A percentile compares a stretch with the other conserved stretches of the same genome.
Evolutionary conservation across 441 rosid genomes (phyloP).

Genomic region (Gossypium trilobum): DNA sequence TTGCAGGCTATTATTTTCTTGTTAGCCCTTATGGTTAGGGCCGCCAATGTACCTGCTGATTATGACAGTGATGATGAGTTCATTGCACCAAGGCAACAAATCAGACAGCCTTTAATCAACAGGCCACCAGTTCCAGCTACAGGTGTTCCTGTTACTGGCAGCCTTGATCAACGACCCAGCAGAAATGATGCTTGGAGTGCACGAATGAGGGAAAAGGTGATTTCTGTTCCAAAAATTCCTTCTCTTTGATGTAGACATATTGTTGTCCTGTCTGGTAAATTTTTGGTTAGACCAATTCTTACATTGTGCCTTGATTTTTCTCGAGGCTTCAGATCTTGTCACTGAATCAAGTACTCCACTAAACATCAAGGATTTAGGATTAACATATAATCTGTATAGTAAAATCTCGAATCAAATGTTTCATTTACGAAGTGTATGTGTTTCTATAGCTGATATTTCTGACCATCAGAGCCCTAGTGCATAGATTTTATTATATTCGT

Average conservation of each 20-base stretch:
- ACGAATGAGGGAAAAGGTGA: conserved; percentile 97
- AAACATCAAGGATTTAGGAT: neutral
- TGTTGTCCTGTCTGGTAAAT: conserved; percentile 2
- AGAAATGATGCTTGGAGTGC: conserved; percentile 98
- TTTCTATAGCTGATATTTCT: neutral
- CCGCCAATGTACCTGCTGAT: conserved; percentile 62
- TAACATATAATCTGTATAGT: neutral
- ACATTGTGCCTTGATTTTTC: neutral
- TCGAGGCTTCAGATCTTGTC: neutral
- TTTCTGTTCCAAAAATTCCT: conserved; percentile 1
- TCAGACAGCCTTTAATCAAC: conserved; percentile 68
- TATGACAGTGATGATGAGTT: conserved; percentile 92
- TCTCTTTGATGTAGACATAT: neutral
- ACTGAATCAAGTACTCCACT: neutral
- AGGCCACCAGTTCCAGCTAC: conserved; percentile 60
- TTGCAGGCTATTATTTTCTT: conserved; percentile 76
- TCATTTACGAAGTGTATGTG: neutral
- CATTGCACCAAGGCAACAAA: conserved; percentile 62
- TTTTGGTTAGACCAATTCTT: neutral
- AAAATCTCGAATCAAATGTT: neutral
- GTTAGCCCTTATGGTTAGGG: conserved; percentile 69
- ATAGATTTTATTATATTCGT: conserved; percentile 1
- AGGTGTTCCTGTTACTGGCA: conserved; percentile 67
- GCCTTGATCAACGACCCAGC: conserved; percentile 76
- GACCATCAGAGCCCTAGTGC: neutral